Conservation (phyloP, 106 monocot genomes). For the Phalaenopsis aphrodite region DNA sequence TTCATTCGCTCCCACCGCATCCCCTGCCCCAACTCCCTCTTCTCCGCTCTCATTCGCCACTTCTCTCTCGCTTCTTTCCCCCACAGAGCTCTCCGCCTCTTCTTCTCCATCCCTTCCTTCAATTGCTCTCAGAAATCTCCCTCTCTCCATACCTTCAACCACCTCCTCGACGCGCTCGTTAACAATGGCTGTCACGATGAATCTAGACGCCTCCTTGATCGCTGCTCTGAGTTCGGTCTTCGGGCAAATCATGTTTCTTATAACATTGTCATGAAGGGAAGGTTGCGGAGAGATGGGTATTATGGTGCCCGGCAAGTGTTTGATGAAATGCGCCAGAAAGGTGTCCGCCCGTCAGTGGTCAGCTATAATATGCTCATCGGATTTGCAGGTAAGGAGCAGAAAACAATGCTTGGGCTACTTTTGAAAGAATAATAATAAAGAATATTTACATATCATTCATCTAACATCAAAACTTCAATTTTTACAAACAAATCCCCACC, state of each 20-base stretch:
- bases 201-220: slow-evolving; percentile 27
- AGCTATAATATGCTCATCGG: slow-evolving; percentile 76
- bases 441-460: too few species aligned
- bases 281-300: slow-evolving; percentile 13
- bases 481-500: too few species aligned
- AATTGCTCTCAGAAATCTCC: slow-evolving; percentile 34
- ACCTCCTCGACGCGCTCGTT: slow-evolving; percentile 63
- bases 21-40: slow-evolving; percentile 37
- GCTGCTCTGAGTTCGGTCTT: slow-evolving; percentile 19
- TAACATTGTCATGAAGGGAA: slow-evolving; percentile 69
- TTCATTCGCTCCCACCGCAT: slow-evolving; percentile 36
- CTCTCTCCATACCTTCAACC: slow-evolving; percentile 54
- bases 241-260: slow-evolving; percentile 65
- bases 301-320: slow-evolving; percentile 38
- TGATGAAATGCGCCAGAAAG: slow-evolving; percentile 63
- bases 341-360: slow-evolving; percentile 49
- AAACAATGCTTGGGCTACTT: neutral
- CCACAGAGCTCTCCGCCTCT: slow-evolving; percentile 50
- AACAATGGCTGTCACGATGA: slow-evolving; percentile 25
- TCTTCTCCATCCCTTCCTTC: slow-evolving; percentile 42
- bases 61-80: slow-evolving; percentile 42
- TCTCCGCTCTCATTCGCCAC: slow-evolving; percentile 63
- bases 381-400: slow-evolving; percentile 3
- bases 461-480: too few species aligned
- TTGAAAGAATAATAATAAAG: too few species aligned